Percentiles rank a stretch among this genome's conserved stretches.
These are phyloP conservation scores for Carex scoparia DNA, from an alignment of 176 grass and related monocot species.

Conservation along the genomic window DNA sequence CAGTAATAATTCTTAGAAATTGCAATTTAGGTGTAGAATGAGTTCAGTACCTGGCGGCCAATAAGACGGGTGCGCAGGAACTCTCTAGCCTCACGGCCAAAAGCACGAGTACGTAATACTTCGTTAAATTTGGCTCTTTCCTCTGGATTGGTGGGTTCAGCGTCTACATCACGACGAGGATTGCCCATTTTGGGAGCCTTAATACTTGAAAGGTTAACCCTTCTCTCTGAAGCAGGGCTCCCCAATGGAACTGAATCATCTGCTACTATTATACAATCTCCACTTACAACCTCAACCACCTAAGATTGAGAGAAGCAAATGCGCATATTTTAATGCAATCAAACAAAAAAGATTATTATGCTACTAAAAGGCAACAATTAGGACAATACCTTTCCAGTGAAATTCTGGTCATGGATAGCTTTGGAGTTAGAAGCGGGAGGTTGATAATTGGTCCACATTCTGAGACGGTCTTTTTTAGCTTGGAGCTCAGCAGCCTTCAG, in stretches of 20 bases:
- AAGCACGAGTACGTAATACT: conserved; percentile 22
- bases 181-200: conserved; percentile 85
- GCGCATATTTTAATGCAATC: neutral
- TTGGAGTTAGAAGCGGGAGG: conserved; percentile 85
- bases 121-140: conserved; percentile 19
- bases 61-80: conserved; percentile 87
- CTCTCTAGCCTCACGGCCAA: conserved; percentile 88
- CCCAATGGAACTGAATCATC: conserved; percentile 73
- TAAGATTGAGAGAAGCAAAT: conserved; percentile 33
- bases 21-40: neutral
- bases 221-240: conserved; percentile 72
- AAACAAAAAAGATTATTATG: neutral
- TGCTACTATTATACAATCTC: conserved; percentile 88
- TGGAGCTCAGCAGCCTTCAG: conserved; percentile 85
- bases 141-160: conserved; percentile 22
- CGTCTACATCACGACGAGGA: conserved; percentile 59
- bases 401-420: conserved; percentile 88
- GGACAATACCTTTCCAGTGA: conserved; percentile 66
- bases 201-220: conserved; percentile 90
- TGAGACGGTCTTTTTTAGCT: conserved; percentile 78
- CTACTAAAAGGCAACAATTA: neutral
- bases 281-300: conserved; percentile 97
- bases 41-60: conserved; percentile 60
- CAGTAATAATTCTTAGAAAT: neutral
- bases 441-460: conserved; percentile 84